Evolutionary conservation across 805 yeast genomes (phyloP), one percentile per base, ranked within the genome.

Genomic region (Yamadazyma ubonensis): DNA sequence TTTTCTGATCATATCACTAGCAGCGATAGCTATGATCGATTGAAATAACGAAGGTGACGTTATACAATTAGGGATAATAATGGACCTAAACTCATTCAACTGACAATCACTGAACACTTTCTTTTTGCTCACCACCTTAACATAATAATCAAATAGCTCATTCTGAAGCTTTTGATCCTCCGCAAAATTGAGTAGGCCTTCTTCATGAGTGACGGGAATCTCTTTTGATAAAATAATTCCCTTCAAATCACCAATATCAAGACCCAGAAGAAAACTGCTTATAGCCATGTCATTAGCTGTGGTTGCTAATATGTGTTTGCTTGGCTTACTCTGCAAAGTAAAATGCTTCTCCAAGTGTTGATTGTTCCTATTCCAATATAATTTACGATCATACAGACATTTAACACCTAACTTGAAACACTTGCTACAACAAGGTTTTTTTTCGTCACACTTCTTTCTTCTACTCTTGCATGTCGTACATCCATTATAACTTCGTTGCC

Each of bases 391-490:
- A 38, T 57, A 77, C 14, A 59, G 61, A 49, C 82, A 77, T 29
- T 63, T 58, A 42, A 74, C 63, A 6, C 58, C 50, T 22, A 76
- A 54, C 19, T 80, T 51, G 7, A n/a, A n/a, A 46, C 82, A 77
- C 46, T 70, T 78, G 2, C 71, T 63, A 50, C 82, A 77, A 1
- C 57, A 49, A 1, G 82, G 82, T 37, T 62, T 63, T 5, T 40
- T 44, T 48, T 76, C 80, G 44, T 75, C 72, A 51, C 82, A 77
- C 49, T 78, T 65, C 52, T 77, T 79, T 65, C 79, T 80, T 29
- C 87, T 61, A 25, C 73, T 63, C 52, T 81, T 81, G 58, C 89
- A 82, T 0, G 83, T 80, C 27, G 79, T 55, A 54, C 89, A 82
- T 1, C 88, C 87, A 46, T 66, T 71, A 11, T 27, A 10, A 2